Conservation (phyloP, 345 rosid species). For the Eucalyptus urophylla region DNA sequence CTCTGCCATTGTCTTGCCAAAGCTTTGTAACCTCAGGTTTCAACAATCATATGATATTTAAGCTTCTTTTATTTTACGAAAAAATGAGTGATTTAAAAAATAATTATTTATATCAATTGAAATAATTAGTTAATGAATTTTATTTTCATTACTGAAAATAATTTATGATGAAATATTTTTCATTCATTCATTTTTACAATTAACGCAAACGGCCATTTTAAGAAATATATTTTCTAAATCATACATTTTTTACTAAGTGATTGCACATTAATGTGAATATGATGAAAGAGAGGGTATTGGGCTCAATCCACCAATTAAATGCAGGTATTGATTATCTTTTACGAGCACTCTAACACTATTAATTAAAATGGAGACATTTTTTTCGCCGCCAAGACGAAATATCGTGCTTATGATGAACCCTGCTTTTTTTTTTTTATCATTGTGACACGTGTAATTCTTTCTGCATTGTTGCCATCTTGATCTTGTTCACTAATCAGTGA, state of each 20-base stretch:
- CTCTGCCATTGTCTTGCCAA: background rate
- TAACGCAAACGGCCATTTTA: background rate
- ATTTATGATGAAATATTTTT: too few relatives aligned
- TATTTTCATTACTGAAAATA: too few relatives aligned
- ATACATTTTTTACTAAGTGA: too few relatives aligned
- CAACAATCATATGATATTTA: background rate
- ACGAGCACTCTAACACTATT: background rate
- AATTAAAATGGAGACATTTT: background rate
- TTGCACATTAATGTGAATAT: background rate
- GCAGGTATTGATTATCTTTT: background rate
- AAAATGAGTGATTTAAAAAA: too few relatives aligned
- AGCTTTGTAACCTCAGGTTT: background rate
- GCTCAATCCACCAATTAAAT: background rate
- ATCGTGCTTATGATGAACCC: background rate
- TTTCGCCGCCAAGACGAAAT: accelerated
- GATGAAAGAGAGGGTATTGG: background rate
- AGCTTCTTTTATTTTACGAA: too few relatives aligned
- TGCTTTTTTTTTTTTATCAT: background rate
- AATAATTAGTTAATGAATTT: accelerated
- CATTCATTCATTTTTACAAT: too few relatives aligned
- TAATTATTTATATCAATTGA: too few relatives aligned
- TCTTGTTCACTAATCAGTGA: too few relatives aligned
- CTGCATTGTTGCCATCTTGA: accelerated
- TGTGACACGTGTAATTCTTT: background rate
- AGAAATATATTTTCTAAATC: too few relatives aligned